Base-by-base conservation (phyloP, 83 land plant species). In the Isoetes engelmannii region DNA sequence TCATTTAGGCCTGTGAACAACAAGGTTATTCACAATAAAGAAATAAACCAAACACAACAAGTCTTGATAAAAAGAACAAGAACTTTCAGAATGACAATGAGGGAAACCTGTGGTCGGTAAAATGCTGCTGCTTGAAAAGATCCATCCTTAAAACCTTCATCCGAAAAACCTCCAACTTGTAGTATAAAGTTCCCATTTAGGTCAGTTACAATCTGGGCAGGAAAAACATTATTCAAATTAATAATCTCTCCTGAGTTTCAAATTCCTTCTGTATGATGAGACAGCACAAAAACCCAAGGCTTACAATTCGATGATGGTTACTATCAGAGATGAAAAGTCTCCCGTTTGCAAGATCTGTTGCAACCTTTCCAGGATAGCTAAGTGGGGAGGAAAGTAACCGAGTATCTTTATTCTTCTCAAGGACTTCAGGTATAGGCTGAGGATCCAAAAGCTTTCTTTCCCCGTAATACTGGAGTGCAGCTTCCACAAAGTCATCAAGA, bases 261-360 rank as follows among this genome's bases (percentile, higher is more conserved):
- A 12, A 4, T 13, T 44, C n/a, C 5, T 49, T 71, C 20, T 8
- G 50, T 48, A 20, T 13, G n/a, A 61, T 1, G 45, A 62, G 15
- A 51, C 54, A 51, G 54, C 15, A 51, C 15, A 10, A 51, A 49
- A 69, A 63, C 48, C 67, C 67, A 46, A 64, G 15, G 45, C 87
- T 41, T 63, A 94, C 99, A 60, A 94, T 88, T 74, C 99, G 86
- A 68, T 94, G 87, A 69, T 94, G 89, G 63, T 94, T 94, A 79
- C 99, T 94, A 78, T 94, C 99, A 44, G 99, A 94, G 43, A 94
- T 90, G 69, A 94, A 94, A 44, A 94, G 79, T 42, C 99, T 74
- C 48, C 79, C 78, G 73, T 94, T 94, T 7, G 84, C 75, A 44
- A 77, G 74, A 69, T 94, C 99, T 20, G 90, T 80, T 21, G 88